Conservation (phyloP, 2,329 filamentous ascomycete species). For the Aureobasidium sp. region DNA sequence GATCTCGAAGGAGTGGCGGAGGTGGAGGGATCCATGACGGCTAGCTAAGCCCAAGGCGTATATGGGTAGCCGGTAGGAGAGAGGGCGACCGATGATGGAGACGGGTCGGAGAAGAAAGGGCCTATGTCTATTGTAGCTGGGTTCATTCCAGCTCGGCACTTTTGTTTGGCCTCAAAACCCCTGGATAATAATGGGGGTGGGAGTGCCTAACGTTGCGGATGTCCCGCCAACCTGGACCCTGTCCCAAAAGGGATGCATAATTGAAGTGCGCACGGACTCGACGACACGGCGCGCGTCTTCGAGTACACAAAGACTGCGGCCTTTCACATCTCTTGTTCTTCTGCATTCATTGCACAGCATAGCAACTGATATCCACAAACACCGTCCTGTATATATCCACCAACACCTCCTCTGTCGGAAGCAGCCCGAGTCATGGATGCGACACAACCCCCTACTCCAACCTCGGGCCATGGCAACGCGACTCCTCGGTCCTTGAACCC, state of each 20-base stretch:
- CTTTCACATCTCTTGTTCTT: constrained; percentile 6
- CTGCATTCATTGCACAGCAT: constrained; percentile 4
- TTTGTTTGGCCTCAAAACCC: constrained; percentile 9
- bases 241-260: neutral
- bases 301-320: neutral
- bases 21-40: constrained; percentile 26
- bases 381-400: neutral
- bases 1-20: constrained; percentile 16
- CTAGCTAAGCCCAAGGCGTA: constrained; percentile 29
- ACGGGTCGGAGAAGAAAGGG: neutral
- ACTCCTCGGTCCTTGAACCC: neutral
- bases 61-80: neutral
- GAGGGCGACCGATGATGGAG: neutral
- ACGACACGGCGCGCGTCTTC: neutral
- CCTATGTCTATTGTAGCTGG: neutral
- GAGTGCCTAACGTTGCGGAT: neutral
- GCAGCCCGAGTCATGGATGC: neutral
- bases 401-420: neutral
- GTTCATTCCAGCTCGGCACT: constrained; percentile 4
- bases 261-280: neutral
- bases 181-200: constrained; percentile 9
- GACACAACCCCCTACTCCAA: neutral
- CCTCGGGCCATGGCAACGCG: neutral
- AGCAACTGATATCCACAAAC: neutral
- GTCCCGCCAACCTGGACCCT: neutral